Evolutionary conservation across 805 yeast species (phyloP).

Genomic region (Spathaspora gorwiae): DNA sequence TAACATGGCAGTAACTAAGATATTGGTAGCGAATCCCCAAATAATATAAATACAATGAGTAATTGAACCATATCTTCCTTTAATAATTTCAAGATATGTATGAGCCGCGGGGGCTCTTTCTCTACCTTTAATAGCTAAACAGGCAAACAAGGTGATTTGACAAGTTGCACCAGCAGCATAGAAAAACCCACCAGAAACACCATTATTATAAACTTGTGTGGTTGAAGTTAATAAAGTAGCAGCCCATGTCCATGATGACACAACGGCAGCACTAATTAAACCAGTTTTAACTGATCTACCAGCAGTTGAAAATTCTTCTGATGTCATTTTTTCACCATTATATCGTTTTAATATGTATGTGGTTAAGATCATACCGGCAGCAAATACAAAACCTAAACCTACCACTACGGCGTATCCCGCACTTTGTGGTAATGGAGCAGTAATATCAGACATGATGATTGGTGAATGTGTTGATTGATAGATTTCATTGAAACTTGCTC

Average conservation of each 20-base stretch:
- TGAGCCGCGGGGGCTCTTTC: slow-evolving; percentile 89
- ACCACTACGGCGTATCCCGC: slow-evolving; percentile 86
- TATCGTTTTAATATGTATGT: slow-evolving; percentile 71
- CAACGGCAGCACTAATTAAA: slow-evolving; percentile 84
- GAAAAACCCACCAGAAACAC: slow-evolving; percentile 74
- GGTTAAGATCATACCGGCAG: slow-evolving; percentile 72
- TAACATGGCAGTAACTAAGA: slow-evolving; percentile 88
- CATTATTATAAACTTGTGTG: slow-evolving; percentile 70
- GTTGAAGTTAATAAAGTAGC: slow-evolving; percentile 44
- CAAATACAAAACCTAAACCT: slow-evolving; percentile 80
- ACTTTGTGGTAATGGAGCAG: slow-evolving; percentile 54
- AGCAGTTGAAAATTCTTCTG: slow-evolving; percentile 92
- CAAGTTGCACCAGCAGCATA: slow-evolving; percentile 92
- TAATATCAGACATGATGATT: slow-evolving; percentile 1
- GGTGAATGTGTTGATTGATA: not conserved
- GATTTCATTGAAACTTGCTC: too few relatives aligned
- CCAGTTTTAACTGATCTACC: slow-evolving; percentile 86
- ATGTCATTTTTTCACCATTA: slow-evolving; percentile 80
- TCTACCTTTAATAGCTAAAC: slow-evolving; percentile 83
- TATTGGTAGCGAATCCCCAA: slow-evolving; percentile 83
- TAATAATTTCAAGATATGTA: slow-evolving; percentile 82
- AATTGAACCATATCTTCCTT: slow-evolving; percentile 70
- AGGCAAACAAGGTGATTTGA: slow-evolving; percentile 82
- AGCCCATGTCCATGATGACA: slow-evolving; percentile 81
- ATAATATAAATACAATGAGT: slow-evolving; percentile 69